Evolutionary conservation across 345 rosid genomes (phyloP).

Genomic region (Jatropha curcas): DNA sequence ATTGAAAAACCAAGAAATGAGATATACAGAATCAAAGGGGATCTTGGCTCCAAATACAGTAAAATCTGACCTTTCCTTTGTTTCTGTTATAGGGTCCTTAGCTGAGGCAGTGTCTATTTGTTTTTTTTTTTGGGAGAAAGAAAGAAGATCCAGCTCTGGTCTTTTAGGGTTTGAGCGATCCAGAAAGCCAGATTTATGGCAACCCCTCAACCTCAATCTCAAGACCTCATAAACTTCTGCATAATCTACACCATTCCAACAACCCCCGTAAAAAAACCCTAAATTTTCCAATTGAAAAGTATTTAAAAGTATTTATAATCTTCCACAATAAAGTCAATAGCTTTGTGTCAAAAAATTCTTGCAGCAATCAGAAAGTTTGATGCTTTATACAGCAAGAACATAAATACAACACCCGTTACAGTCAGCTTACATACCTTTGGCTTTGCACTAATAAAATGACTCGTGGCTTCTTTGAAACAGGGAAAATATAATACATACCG

Average conservation of each 20-base stretch:
- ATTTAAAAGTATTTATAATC: no score
- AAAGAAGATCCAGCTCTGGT: constrained; percentile 3
- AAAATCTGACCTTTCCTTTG: constrained; percentile 10
- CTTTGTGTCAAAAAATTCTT: neutral
- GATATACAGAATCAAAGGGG: neutral
- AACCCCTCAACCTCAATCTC: neutral
- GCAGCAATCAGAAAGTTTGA: neutral
- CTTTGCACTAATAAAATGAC: neutral
- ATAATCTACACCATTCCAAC: neutral
- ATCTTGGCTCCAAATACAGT: neutral
- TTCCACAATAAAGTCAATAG: neutral
- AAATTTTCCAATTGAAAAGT: neutral
- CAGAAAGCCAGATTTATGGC: neutral
- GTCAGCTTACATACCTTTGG: neutral
- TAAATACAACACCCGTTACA: neutral
- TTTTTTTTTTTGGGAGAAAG: neutral
- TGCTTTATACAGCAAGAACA: neutral
- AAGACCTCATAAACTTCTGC: neutral
- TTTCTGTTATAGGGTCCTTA: neutral
- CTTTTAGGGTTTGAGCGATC: constrained; percentile 6
- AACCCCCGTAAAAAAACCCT: neutral
- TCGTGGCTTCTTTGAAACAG: neutral
- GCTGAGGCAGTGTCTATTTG: neutral
- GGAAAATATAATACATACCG: neutral
- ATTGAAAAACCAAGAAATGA: neutral